phyloP scores from a whole-genome alignment of 768 basidiomycete genomes.

The Boletus edulis region DNA sequence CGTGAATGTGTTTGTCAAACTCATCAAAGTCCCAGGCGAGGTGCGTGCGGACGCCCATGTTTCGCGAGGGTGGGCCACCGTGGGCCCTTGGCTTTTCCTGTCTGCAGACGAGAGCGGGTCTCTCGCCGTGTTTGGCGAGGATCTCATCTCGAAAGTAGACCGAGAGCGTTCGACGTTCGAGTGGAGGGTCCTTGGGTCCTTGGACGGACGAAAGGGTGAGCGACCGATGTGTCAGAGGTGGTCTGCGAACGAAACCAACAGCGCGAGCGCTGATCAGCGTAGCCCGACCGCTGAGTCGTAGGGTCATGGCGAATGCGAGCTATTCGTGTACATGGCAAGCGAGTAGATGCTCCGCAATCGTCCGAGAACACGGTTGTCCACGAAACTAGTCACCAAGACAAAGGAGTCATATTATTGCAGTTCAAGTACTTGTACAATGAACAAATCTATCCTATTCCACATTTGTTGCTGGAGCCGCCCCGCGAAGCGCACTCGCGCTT shows the following conservation, averaged over 20 bases:
- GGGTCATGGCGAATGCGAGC: constrained; percentile 1
- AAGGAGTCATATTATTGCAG: background rate
- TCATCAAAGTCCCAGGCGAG: constrained; percentile 75
- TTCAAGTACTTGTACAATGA: constrained; percentile 15
- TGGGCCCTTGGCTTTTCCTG: constrained; percentile 56
- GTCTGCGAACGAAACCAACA: constrained; percentile 5
- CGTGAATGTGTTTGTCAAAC: constrained; percentile 62
- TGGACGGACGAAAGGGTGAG: constrained; percentile 53
- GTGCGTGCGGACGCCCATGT: constrained; percentile 46
- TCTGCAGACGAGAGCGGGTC: constrained; percentile 65
- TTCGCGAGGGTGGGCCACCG: constrained; percentile 57
- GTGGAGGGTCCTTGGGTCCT: constrained; percentile 55
- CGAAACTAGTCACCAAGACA: too few species aligned
- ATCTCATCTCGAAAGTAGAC: constrained; percentile 61
- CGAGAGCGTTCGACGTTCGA: constrained; percentile 54
- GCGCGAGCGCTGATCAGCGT: background rate
- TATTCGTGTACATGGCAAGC: background rate
- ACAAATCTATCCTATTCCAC: constrained; percentile 20
- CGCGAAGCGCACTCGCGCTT: background rate
- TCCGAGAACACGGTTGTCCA: too few species aligned
- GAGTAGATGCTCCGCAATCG: too few species aligned
- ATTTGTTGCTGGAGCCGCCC: background rate
- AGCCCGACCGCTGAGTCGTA: background rate
- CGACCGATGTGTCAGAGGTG: constrained; percentile 15
- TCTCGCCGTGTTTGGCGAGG: constrained; percentile 43